A percentile compares a stretch with the other conserved stretches of the same genome.
Evolutionary conservation across 352 stramenopile genomes (phyloP).

Genomic region (Pythium pyrilobum): DNA sequence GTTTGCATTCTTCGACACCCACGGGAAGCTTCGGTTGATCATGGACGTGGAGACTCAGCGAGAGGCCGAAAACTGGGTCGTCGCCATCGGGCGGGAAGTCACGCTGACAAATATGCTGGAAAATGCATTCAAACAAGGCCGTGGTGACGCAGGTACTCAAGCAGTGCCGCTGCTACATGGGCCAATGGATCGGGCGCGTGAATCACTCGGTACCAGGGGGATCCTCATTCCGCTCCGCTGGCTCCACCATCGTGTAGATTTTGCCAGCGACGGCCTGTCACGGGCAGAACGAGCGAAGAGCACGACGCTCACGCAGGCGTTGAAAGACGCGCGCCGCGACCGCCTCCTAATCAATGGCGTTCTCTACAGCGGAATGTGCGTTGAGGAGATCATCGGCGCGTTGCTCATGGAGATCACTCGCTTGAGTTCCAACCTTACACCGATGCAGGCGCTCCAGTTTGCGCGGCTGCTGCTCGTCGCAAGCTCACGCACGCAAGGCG

Average conservation of each 20-base stretch:
- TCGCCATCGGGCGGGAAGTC: conserved; percentile 38
- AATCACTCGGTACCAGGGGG: background rate
- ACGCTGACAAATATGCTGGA: conserved; percentile 18
- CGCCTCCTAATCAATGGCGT: conserved; percentile 48
- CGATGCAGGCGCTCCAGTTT: conserved; percentile 56
- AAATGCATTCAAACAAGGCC: background rate
- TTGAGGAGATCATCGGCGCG: conserved; percentile 29
- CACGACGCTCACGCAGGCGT: conserved; percentile 45
- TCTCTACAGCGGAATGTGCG: conserved; percentile 24
- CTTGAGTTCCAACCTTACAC: conserved; percentile 1
- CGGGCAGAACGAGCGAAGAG: conserved; percentile 38
- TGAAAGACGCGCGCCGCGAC: conserved; percentile 67
- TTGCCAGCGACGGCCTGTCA: conserved; percentile 20
- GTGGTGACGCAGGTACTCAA: background rate
- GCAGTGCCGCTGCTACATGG: background rate
- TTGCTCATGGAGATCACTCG: conserved; percentile 23
- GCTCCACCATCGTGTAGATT: conserved; percentile 50
- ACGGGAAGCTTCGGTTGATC: conserved; percentile 37
- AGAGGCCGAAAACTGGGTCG: conserved; percentile 41
- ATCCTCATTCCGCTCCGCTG: conserved; percentile 40
- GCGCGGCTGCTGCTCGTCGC: conserved; percentile 48
- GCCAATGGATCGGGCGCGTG: background rate
- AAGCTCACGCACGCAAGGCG: conserved; percentile 57
- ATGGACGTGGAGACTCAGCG: conserved; percentile 39
- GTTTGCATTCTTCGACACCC: conserved; percentile 62